phyloP scores from a whole-genome alignment of 306 rosid species.

The Lathyrus tuberosus region DNA sequence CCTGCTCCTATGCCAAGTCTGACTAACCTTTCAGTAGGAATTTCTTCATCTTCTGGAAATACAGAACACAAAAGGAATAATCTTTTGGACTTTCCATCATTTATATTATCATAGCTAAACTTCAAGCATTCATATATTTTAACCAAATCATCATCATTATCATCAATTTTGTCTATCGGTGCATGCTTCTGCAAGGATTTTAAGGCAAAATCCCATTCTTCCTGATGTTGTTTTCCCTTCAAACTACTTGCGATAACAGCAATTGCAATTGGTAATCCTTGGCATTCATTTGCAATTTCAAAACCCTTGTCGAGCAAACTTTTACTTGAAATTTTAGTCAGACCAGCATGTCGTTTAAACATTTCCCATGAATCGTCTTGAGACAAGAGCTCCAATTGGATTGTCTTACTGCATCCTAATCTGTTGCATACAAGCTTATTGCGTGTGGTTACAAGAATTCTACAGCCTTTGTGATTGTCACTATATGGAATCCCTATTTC shows the following conservation, averaged over 20 bases:
- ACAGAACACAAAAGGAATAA: slow-evolving; percentile 33
- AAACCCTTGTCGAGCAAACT: not conserved
- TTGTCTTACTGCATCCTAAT: not conserved
- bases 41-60: slow-evolving; percentile 40
- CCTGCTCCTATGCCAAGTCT: not conserved
- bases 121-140: not conserved
- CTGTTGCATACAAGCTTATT: fast-evolving
- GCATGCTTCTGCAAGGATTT: not conserved
- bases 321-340: not conserved
- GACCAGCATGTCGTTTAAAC: not conserved
- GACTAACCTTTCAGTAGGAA: not conserved
- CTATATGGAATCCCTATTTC: slow-evolving; percentile 22
- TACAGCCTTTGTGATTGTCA: not conserved
- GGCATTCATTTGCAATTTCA: slow-evolving; percentile 19
- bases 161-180: not conserved
- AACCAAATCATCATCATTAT: not conserved
- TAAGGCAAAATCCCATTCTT: not conserved
- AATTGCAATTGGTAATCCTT: slow-evolving; percentile 29
- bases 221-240: not conserved
- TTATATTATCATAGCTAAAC: not conserved
- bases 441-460: slow-evolving; percentile 24
- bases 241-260: not conserved
- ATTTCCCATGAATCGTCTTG: slow-evolving; percentile 2
- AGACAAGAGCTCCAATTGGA: not conserved
- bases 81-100: not conserved